Evolutionary conservation across 768 basidiomycete genomes (phyloP).

Genomic region (Hericium rajendrae): DNA sequence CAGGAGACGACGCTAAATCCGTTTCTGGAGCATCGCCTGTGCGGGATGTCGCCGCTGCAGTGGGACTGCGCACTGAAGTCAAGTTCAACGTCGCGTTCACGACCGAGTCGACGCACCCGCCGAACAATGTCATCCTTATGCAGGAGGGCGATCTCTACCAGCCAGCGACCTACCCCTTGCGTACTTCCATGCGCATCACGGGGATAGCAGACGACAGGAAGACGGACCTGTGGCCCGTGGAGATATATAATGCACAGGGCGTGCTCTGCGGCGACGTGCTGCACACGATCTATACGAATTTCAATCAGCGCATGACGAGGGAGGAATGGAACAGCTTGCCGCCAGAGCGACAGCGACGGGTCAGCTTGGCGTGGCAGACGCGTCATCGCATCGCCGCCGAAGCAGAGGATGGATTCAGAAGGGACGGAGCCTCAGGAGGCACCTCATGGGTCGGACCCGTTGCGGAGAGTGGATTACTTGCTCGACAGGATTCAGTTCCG

Average conservation of each 20-base stretch:
- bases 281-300: conserved; percentile 33
- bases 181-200: conserved; percentile 47
- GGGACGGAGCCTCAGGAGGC: not conserved
- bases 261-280: conserved; percentile 45
- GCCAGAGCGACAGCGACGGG: conserved; percentile 1
- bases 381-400: conserved; percentile 18
- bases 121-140: conserved; percentile 18
- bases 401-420: conserved; percentile 12
- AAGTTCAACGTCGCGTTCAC: conserved; percentile 15
- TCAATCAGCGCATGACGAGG: conserved; percentile 22
- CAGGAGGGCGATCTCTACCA: conserved; percentile 28
- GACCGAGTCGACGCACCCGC: conserved; percentile 22
- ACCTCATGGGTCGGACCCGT: not conserved
- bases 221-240: conserved; percentile 45
- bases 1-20: conserved; percentile 49
- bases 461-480: not conserved
- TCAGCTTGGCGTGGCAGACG: conserved; percentile 5
- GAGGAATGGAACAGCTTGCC: conserved; percentile 20
- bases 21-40: conserved; percentile 36
- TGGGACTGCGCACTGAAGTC: conserved; percentile 35
- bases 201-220: conserved; percentile 41
- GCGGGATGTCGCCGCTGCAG: conserved; percentile 32
- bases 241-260: conserved; percentile 34
- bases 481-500: not conserved
- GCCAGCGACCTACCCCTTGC: conserved; percentile 55